Percentiles rank a stretch among this genome's conserved stretches.
Evolutionary conservation across 352 stramenopile genomes (phyloP).

Genomic region (Phytophthora parvispora): DNA sequence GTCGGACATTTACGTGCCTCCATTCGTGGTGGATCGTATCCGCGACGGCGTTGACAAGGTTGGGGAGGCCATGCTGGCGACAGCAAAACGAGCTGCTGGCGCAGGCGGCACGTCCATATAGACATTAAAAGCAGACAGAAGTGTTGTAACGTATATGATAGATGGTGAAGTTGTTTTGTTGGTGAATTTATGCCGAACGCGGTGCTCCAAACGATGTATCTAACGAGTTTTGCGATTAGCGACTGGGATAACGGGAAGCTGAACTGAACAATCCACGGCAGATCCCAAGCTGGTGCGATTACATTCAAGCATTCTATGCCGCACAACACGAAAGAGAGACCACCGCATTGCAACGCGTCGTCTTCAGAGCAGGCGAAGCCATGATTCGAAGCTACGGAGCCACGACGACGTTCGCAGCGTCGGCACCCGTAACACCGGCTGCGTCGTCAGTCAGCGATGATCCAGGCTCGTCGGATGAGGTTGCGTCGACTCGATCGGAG

Average conservation of each 20-base stretch:
- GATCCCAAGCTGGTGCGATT: background rate
- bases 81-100: constrained; percentile 1
- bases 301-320: background rate
- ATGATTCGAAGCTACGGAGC: background rate
- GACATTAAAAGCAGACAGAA: background rate
- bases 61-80: constrained; percentile 22
- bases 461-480: background rate
- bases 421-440: background rate
- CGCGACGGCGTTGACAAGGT: constrained; percentile 23
- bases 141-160: too few species aligned
- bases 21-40: constrained; percentile 22
- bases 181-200: too few species aligned
- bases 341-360: too few species aligned
- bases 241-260: background rate
- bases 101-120: constrained; percentile 16
- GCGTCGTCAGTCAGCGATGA: background rate
- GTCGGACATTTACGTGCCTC: constrained; percentile 20
- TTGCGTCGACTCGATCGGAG: background rate
- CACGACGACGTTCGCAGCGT: background rate
- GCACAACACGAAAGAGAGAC: constrained; percentile 1
- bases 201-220: too few species aligned
- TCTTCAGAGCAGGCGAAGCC: too few species aligned
- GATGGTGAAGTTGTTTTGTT: too few species aligned
- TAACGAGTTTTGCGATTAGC: too few species aligned
- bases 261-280: background rate